Conservation (phyloP, 805 yeast genomes). For the Metschnikowia hibisci region DNA sequence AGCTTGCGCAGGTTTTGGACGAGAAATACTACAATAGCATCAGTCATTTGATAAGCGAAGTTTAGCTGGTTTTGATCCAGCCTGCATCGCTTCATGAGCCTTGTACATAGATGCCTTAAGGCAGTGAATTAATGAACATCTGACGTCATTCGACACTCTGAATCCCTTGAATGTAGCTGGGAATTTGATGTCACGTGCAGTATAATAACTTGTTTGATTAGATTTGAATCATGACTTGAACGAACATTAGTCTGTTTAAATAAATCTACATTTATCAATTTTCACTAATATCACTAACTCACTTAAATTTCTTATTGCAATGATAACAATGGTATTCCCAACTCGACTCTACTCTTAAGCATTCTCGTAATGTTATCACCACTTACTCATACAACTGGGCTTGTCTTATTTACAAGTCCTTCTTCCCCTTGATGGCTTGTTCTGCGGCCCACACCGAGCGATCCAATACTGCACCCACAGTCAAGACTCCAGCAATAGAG, state of each 20-base stretch:
- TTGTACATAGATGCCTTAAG: constrained; percentile 10
- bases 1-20: constrained; percentile 53
- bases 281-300: no score
- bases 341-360: no score
- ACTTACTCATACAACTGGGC: neutral
- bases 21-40: constrained; percentile 54
- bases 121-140: neutral
- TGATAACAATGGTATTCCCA: no score
- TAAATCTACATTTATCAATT: no score
- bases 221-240: no score
- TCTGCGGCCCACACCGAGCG: constrained; percentile 88
- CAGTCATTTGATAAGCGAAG: constrained; percentile 44
- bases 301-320: no score
- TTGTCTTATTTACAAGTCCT: constrained; percentile 36
- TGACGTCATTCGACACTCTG: neutral
- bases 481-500: constrained; percentile 88
- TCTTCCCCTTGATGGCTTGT: constrained; percentile 64
- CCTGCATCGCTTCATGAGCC: neutral
- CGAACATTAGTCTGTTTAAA: no score
- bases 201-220: no score
- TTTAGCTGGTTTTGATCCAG: constrained; percentile 19
- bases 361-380: no score
- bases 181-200: no score
- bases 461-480: constrained; percentile 87
- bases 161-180: no score